Percentiles rank a stretch among this genome's conserved stretches.
Conservation (phyloP, 1,139 yeast species). For the Protomyces macrosporus region DNA sequence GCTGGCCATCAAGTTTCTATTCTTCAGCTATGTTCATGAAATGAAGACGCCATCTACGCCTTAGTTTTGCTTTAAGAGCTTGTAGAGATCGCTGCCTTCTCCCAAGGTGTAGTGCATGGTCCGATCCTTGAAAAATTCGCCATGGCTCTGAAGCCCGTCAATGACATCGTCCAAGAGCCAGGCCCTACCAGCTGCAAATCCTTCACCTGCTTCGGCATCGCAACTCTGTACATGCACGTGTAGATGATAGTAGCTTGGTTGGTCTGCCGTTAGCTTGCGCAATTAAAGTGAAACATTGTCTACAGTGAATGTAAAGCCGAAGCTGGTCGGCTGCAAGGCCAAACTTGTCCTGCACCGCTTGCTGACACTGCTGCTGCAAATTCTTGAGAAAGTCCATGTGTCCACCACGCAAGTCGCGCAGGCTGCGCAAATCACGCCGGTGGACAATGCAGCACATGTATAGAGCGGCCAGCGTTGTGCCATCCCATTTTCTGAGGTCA, state of each 20-base stretch:
- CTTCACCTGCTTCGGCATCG: slow-evolving; percentile 67
- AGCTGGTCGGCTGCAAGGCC: slow-evolving; percentile 13
- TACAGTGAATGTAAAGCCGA: slow-evolving; percentile 30
- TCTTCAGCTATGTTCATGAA: slow-evolving; percentile 34
- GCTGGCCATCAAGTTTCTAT: slow-evolving; percentile 40
- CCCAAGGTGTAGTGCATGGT: slow-evolving; percentile 58
- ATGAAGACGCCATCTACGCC: background rate
- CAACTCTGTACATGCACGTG: slow-evolving; percentile 87
- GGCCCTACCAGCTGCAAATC: slow-evolving; percentile 74
- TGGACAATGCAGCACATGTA: slow-evolving; percentile 76
- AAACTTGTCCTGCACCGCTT: slow-evolving; percentile 49
- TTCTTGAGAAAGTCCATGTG: slow-evolving; percentile 56
- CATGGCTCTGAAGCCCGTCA: slow-evolving; percentile 57
- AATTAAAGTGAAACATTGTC: background rate
- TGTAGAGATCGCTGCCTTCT: slow-evolving; percentile 76
- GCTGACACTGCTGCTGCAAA: slow-evolving; percentile 60
- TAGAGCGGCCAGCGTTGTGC: slow-evolving; percentile 58
- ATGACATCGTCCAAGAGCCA: slow-evolving; percentile 74
- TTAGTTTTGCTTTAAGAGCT: slow-evolving; percentile 18
- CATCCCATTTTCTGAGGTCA: slow-evolving; percentile 88
- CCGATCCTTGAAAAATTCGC: slow-evolving; percentile 47
- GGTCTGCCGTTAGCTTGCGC: slow-evolving; percentile 43
- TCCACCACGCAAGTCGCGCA: slow-evolving; percentile 62
- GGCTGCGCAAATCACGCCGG: slow-evolving; percentile 61
- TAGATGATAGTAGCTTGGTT: slow-evolving; percentile 93